Percentiles rank a stretch among this genome's conserved stretches.
phyloP scores from a whole-genome alignment of 2,329 filamentous ascomycete genomes.

The Trichoderma sp. region DNA sequence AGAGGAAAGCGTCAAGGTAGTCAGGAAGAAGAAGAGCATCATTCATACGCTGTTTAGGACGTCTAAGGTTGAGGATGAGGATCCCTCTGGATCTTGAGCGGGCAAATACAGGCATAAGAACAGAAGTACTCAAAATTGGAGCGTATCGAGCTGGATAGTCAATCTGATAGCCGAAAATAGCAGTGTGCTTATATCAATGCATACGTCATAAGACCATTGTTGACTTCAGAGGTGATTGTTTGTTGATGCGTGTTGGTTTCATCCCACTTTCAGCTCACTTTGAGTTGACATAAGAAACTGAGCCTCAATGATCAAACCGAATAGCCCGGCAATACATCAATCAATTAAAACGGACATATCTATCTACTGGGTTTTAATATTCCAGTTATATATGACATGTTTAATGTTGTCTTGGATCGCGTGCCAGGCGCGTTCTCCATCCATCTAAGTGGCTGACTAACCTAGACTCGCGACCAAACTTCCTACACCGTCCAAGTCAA shows the following conservation, averaged over 20 bases:
- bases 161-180: not conserved
- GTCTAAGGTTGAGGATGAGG: not conserved
- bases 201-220: not conserved
- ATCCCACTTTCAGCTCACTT: not conserved
- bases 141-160: fast-evolving
- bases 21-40: constrained; percentile 25
- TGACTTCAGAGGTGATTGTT: not conserved
- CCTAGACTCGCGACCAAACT: not conserved
- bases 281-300: not conserved
- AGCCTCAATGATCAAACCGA: not conserved
- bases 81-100: not conserved
- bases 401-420: not conserved
- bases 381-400: not conserved
- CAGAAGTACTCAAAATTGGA: not conserved
- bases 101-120: not conserved
- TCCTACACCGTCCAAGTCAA: not conserved
- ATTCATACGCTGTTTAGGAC: constrained; percentile 24
- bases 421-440: not conserved
- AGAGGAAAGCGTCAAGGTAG: not conserved
- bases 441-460: not conserved
- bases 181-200: not conserved
- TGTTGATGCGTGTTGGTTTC: not conserved
- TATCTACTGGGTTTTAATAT: not conserved
- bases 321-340: not conserved
- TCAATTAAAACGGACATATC: not conserved